Base-by-base conservation (phyloP, 495 filamentous ascomycete genomes). In the Hypoxylon cercidicola region DNA sequence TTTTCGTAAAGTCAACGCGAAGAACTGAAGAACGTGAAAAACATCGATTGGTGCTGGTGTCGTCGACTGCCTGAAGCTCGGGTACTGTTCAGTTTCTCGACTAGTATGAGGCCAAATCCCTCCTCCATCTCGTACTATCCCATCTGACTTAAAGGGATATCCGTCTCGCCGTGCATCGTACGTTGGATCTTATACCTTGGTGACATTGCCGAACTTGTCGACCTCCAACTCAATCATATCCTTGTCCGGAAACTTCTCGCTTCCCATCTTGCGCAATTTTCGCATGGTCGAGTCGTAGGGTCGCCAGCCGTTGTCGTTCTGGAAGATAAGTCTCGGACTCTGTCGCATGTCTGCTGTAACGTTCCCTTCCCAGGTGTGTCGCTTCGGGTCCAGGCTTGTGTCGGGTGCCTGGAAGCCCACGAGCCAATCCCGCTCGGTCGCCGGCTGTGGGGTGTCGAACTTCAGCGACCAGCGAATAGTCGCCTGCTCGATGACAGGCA, bases 261-360 rank as follows among this genome's bases (percentile, higher is more conserved):
- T 39, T 13, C 19, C 2, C 40, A 57, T 23, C 11, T 9, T 16
- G 13, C 16, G 19, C 13, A 57, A n/a, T 20, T 18, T 37, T 8
- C 13, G 0, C 25, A 60, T 52, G 3, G 16, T 45, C 28, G 37
- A 13, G 0, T 44, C 1, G 16, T 23, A 18, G 25, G 46, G 56
- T 12, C 56, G 39, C 56, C 25, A 60, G 12, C 46, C 25, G 16
- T 18, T 4, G 9, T 16, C 37, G 18, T 52, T 35, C 16, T 35
- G 4, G 21, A 52, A 60, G 23, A 52, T 4, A 4, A 60, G 47
- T 12, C 28, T 43, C 11, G 56, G 18, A 1, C 28, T 35, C n/a
- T 20, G 4, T 1, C 25, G 25, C 25, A 28, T 28, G 7, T 28
- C 25, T 28, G 25, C 25, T 7, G 25, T 28, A 7, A 28, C 25